Evolutionary conservation across 495 filamentous ascomycete species (phyloP).

Genomic region (Podospora pseudoanserina): DNA sequence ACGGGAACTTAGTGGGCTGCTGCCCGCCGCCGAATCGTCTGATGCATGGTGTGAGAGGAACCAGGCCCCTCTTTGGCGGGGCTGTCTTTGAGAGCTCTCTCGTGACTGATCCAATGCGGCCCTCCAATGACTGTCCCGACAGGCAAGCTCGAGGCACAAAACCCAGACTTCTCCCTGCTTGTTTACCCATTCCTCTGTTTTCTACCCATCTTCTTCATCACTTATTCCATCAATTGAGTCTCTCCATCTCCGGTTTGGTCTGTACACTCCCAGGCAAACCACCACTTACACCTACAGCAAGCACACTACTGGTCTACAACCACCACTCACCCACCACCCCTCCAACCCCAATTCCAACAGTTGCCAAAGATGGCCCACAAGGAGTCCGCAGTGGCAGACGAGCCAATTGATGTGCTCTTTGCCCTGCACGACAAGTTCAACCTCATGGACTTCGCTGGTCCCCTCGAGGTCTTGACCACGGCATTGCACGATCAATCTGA

Average conservation of each 20-base stretch:
- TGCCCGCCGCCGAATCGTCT: slow-evolving; percentile 11
- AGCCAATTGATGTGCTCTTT: slow-evolving; percentile 51
- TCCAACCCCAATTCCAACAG: slow-evolving; percentile 12
- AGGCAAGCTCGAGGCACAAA: slow-evolving; percentile 14
- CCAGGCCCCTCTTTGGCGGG: slow-evolving; percentile 24
- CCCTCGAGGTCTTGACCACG: slow-evolving; percentile 59
- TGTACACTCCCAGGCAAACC: slow-evolving; percentile 19
- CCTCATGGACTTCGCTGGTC: slow-evolving; percentile 63
- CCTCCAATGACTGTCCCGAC: slow-evolving; percentile 5
- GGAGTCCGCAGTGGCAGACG: slow-evolving; percentile 45
- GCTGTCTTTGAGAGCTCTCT: slow-evolving; percentile 19
- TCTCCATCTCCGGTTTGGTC: slow-evolving; percentile 8
- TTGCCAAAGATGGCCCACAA: slow-evolving; percentile 48
- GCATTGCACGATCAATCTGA: slow-evolving; percentile 61
- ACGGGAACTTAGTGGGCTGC: slow-evolving; percentile 19
- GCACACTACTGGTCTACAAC: slow-evolving; percentile 11
- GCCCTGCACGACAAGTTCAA: slow-evolving; percentile 50
- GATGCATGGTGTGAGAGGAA: slow-evolving; percentile 20
- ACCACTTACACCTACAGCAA: slow-evolving; percentile 11
- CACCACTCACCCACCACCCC: slow-evolving; percentile 13
- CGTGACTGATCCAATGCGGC: slow-evolving; percentile 22
- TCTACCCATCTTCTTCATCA: slow-evolving; percentile 1
- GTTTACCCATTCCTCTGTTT: background rate
- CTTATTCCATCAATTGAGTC: background rate
- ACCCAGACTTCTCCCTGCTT: slow-evolving; percentile 11